Evolutionary conservation across 1,284 basidiomycete species (phyloP), one percentile per base, ranked within the genome.

Genomic region (Rhodofomes roseus): DNA sequence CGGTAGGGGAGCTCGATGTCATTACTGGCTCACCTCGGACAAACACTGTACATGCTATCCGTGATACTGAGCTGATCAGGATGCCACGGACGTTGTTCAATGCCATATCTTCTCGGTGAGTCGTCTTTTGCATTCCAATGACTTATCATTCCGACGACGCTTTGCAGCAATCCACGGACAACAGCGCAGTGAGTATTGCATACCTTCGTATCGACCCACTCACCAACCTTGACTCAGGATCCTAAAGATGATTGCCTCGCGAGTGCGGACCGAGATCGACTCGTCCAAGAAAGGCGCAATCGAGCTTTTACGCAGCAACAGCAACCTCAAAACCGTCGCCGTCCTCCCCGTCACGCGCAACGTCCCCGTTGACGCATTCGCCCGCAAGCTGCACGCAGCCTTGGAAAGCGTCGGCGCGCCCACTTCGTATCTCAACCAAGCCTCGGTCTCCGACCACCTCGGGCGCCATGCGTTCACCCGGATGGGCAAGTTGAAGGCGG

Each of bases 31-130:
- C 90, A n/a, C 83, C 85, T 3, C 84, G 97, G 62, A 83, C 89
- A 55, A 95, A 90, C 57, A 99, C 96, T 1, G 85, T 98, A 11
- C 96, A 99, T 74, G 96, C 96, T 4, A 99, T 99, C 64, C 92
- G 96, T 67, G 96, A 99, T 72, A 95, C 95, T 0, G 97, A 99
- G 73, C 81, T 99, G n/a, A 97, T 96, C 48, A 81, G 95, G 51
- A 98, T 99, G 90, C 97, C 96, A 0, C 90, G 94, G 70, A 98
- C 96, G 0, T 80, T 99, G 16, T 99, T 99, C 79, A 98, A 99
- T 72, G 96, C 96, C 0, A 96, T 96, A 60, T 94, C 92, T 51
- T 86, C 90, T 14, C 81, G 91, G 90, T 89, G 63, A 65, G 81
- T 66, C 39, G n/a, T 36, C 11, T 25, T 25, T 34, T 18, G 22